Evolutionary conservation across 2,329 filamentous ascomycete genomes (phyloP), one percentile per base, ranked within the genome.

Genomic region (Pseudocercospora fijiensis): DNA sequence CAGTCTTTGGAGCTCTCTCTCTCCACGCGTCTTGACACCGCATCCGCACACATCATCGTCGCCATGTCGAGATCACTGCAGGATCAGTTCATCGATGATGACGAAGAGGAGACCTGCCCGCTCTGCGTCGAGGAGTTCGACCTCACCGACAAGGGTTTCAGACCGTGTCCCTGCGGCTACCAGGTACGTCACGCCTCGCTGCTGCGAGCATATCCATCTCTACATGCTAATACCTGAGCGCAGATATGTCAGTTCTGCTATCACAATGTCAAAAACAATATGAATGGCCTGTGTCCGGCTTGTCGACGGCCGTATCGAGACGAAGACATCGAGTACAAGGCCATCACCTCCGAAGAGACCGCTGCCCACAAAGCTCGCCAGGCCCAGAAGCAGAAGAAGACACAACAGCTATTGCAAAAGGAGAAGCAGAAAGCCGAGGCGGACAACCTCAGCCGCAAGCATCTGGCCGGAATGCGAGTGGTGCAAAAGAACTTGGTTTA

Each of bases 241-340:
- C 73, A 97, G 93, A 94, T 99, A 77, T 99, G 95, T 79, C 96
- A 99, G 83, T 99, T 99, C 80, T 99, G 95, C 81, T 99, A 94
- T 83, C 97, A 99, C 80, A 99, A 98, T 77, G 96, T 99, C 77
- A 96, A 96, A 80, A 96, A 90, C 72, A 97, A 97, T 73, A 92
- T 96, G 85, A 98, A 97, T 76, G 93, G 94, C 37, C 85, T 97
- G 63, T 99, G 95, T 78, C 95, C 95, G n/a, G 96, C 96, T 70
- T 99, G 95, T 77, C 88, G 95, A 79, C 86, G 95, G 76, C 90
- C 92, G 5, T 99, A 99, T 78, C 92, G 97, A 77, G 96, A 99
- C 71, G 94, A 94, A 77, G 96, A 92, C 28, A 98, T 99, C 76
- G 88, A 97, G 78, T 99, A 92, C 86, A 96, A 96, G 79, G 90